Conservation (phyloP, 2,329 filamentous ascomycete species). For the Ceratocystis colombiana region DNA sequence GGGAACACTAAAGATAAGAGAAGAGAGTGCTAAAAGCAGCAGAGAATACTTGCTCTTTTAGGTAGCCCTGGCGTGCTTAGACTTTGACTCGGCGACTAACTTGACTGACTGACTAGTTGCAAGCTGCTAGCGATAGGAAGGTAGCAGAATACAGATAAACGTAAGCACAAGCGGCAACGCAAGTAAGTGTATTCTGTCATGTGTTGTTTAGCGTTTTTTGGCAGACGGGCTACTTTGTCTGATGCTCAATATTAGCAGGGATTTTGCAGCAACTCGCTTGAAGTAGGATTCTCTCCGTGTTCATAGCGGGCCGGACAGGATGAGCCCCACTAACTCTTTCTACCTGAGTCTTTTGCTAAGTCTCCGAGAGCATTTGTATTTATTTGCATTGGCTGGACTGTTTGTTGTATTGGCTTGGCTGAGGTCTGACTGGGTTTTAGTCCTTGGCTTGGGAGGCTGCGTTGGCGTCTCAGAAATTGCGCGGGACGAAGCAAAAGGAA, state of each 20-base stretch:
- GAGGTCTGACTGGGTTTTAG: too few species aligned
- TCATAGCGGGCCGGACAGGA: conserved; percentile 4
- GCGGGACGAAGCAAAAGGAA: neutral
- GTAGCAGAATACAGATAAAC: neutral
- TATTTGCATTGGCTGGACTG: too few species aligned
- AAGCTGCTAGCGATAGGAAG: neutral
- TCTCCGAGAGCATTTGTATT: too few species aligned
- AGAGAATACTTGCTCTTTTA: neutral
- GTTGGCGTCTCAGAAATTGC: too few species aligned
- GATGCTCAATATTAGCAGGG: conserved; percentile 11
- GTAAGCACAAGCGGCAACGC: neutral
- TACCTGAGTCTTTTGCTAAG: too few species aligned
- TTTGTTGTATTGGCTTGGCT: too few species aligned
- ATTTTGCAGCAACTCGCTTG: conserved; percentile 6
- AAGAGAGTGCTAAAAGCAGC: neutral
- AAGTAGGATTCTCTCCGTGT: conserved; percentile 8
- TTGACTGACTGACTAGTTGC: neutral
- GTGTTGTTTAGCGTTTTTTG: conserved; percentile 4
- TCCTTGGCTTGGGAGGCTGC: too few species aligned
- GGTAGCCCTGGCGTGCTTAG: neutral
- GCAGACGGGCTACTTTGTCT: conserved; percentile 5
- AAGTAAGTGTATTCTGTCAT: neutral
- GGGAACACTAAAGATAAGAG: neutral
- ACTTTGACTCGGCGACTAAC: neutral
- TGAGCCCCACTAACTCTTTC: neutral